phyloP scores from a whole-genome alignment of 2,329 filamentous ascomycete species.

The Aspergillus awamori region DNA sequence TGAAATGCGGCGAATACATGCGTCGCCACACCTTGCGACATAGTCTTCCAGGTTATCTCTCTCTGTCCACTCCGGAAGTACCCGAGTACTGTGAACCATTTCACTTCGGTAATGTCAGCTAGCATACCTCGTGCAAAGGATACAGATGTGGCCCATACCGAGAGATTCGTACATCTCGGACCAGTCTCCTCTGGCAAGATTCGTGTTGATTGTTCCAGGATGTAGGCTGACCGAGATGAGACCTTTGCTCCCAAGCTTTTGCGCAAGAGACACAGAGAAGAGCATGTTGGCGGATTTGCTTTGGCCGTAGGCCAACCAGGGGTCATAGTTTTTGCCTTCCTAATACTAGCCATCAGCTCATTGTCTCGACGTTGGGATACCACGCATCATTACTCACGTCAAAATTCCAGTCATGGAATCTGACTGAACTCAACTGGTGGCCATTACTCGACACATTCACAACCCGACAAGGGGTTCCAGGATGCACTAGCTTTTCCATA shows the following conservation, averaged over 20 bases:
- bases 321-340: background rate
- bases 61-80: background rate
- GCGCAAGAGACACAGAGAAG: background rate
- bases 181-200: background rate
- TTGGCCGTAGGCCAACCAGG: background rate
- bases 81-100: background rate
- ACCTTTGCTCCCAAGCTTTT: background rate
- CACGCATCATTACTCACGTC: background rate
- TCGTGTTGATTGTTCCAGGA: background rate
- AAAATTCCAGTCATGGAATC: background rate
- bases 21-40: background rate
- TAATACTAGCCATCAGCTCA: background rate
- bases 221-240: background rate
- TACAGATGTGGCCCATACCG: background rate
- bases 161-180: background rate
- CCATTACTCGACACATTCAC: background rate
- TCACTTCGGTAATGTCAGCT: background rate
- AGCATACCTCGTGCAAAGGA: background rate
- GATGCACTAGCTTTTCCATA: background rate
- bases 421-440: background rate
- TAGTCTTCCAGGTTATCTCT: background rate
- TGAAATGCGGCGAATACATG: slow-evolving; percentile 2
- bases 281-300: background rate
- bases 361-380: too few species aligned
- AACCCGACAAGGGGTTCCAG: background rate